A percentile compares a stretch with the other conserved stretches of the same genome.
Evolutionary conservation across 2,329 filamentous ascomycete species (phyloP).

Genomic region (Clonostachys rhizophaga): DNA sequence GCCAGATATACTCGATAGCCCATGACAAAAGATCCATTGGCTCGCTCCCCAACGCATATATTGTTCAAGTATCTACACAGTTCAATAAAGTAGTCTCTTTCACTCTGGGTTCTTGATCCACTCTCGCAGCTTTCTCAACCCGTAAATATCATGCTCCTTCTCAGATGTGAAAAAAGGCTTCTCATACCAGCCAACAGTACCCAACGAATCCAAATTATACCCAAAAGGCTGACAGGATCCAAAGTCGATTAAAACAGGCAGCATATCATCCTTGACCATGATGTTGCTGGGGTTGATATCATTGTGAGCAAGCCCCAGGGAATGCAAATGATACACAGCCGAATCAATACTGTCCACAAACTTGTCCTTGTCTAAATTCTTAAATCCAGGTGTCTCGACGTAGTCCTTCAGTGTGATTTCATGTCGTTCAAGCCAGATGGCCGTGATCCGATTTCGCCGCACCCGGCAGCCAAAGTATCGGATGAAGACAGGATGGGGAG

Average conservation of each 20-base stretch:
- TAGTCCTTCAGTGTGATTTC: not conserved
- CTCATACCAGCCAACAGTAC: conserved; percentile 1
- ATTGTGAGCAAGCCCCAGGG: conserved; percentile 23
- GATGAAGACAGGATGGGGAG: not conserved
- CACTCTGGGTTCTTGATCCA: not conserved
- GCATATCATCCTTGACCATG: conserved; percentile 19
- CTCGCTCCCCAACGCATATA: too few species aligned
- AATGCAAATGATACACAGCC: conserved; percentile 23
- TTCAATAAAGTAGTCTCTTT: too few species aligned
- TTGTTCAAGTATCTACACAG: too few species aligned
- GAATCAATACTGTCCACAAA: conserved; percentile 1
- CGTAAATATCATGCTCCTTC: not conserved
- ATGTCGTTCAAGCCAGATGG: not conserved
- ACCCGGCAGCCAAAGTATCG: not conserved
- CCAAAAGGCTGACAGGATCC: conserved; percentile 16
- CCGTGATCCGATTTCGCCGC: not conserved
- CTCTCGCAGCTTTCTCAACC: not conserved
- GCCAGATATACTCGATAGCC: too few species aligned
- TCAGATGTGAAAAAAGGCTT: not conserved
- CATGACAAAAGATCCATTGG: too few species aligned
- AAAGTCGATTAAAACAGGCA: conserved; percentile 25
- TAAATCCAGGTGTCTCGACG: not conserved
- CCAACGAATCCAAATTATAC: not conserved
- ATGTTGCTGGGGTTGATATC: conserved; percentile 25
- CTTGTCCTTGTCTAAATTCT: not conserved